Evolutionary conservation across 257 asterid species (phyloP).

Genomic region (Verbascum thapsus): DNA sequence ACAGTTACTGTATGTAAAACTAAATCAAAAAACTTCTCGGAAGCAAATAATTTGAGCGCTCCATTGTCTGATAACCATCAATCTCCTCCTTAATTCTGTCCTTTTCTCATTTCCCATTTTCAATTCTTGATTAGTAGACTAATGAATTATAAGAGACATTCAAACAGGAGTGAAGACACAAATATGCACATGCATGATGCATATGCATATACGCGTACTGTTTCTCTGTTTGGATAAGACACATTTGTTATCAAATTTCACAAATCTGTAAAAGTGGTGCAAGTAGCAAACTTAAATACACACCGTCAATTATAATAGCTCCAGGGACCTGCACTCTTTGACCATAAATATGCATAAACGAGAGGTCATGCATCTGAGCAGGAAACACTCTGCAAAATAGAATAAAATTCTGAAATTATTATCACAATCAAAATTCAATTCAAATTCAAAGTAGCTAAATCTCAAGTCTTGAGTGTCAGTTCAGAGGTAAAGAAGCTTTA

Average conservation of each 20-base stretch:
- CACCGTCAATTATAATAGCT: slow-evolving; percentile 88
- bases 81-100: slow-evolving; percentile 2
- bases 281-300: slow-evolving; percentile 26
- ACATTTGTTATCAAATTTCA: background rate
- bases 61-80: slow-evolving; percentile 6
- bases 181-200: background rate
- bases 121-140: background rate
- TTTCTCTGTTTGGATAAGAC: slow-evolving; percentile 1
- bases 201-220: background rate
- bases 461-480: background rate
- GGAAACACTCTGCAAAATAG: slow-evolving; percentile 69
- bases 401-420: slow-evolving; percentile 11
- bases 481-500: slow-evolving; percentile 5
- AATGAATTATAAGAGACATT: background rate
- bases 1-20: slow-evolving; percentile 9
- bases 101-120: slow-evolving; percentile 23
- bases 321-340: slow-evolving; percentile 86
- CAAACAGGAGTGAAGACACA: background rate
- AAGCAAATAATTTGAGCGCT: slow-evolving; percentile 15
- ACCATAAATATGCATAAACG: slow-evolving; percentile 83
- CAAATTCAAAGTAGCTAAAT: slow-evolving; percentile 18
- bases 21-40: slow-evolving; percentile 14
- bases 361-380: slow-evolving; percentile 68
- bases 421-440: background rate
- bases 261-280: slow-evolving; percentile 3